Conservation (phyloP, 2,329 filamentous ascomycete genomes). For the Alternaria sp. region DNA sequence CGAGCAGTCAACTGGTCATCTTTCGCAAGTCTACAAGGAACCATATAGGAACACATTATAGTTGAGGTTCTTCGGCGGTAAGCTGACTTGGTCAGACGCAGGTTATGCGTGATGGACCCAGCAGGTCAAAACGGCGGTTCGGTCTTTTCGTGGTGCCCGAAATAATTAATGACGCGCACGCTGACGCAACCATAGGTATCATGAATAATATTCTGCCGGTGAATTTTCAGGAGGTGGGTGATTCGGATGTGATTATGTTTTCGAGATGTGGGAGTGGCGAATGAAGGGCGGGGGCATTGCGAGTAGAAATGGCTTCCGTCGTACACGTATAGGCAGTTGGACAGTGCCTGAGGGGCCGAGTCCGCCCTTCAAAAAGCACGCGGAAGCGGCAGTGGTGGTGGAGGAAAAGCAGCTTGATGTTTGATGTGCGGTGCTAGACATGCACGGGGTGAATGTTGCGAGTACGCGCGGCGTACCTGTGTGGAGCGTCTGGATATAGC, state of each 20-base stretch:
- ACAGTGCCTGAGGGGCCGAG: neutral
- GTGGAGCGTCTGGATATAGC: conserved; percentile 8
- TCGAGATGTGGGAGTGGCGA: neutral
- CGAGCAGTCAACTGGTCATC: neutral
- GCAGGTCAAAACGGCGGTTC: neutral
- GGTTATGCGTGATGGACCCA: neutral
- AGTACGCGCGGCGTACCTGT: conserved; percentile 11
- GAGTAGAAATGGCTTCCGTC: neutral
- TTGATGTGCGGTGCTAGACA: conserved; percentile 4
- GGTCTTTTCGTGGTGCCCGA: neutral
- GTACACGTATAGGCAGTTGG: neutral
- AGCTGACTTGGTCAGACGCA: neutral
- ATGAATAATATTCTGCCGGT: neutral
- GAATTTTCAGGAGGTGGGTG: neutral
- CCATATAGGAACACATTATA: neutral
- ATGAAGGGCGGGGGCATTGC: neutral
- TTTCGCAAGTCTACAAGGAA: neutral
- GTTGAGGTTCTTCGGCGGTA: neutral
- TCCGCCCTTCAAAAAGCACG: neutral
- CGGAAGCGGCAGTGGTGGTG: neutral
- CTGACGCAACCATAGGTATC: neutral
- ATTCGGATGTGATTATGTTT: neutral
- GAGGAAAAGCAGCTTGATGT: conserved; percentile 9
- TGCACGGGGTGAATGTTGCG: conserved; percentile 10
- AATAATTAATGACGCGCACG: neutral